Percentiles rank a stretch among this genome's conserved stretches.
These are phyloP conservation scores for Pyracantha coccinea DNA, from an alignment of 331 rosid genomes.

Conservation along the genomic window DNA sequence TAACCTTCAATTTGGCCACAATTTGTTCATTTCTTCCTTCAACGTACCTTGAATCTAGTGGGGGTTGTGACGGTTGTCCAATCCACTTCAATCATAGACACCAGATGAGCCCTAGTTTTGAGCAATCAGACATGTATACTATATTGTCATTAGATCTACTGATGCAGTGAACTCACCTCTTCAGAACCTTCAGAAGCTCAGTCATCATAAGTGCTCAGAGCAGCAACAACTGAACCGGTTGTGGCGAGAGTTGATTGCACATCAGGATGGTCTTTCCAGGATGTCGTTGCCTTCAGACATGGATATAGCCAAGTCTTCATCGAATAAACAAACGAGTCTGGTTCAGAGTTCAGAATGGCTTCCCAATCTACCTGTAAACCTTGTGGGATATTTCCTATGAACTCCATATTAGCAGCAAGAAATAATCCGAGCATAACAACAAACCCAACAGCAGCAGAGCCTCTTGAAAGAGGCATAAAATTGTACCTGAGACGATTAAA, in stretches of 20 bases:
- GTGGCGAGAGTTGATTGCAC: slow-evolving; percentile 57
- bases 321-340: slow-evolving; percentile 60
- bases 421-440: slow-evolving; percentile 77
- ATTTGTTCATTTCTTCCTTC: too few species aligned
- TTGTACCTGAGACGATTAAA: slow-evolving; percentile 56
- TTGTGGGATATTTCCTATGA: slow-evolving; percentile 70
- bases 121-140: neutral
- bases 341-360: slow-evolving; percentile 64
- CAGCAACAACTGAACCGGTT: slow-evolving; percentile 78
- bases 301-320: slow-evolving; percentile 81
- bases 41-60: too few species aligned
- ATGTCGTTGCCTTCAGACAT: slow-evolving; percentile 60
- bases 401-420: slow-evolving; percentile 90
- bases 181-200: slow-evolving; percentile 24
- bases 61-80: too few species aligned
- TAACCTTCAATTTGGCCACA: too few species aligned
- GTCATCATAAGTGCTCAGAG: slow-evolving; percentile 58
- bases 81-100: too few species aligned
- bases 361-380: slow-evolving; percentile 89
- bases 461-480: slow-evolving; percentile 94
- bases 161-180: slow-evolving; percentile 28
- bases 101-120: neutral
- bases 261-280: slow-evolving; percentile 89
- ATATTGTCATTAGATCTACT: neutral
- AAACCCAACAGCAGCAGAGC: slow-evolving; percentile 77